phyloP scores from a whole-genome alignment of 345 rosid genomes.

The Eucalyptus dawsonii region DNA sequence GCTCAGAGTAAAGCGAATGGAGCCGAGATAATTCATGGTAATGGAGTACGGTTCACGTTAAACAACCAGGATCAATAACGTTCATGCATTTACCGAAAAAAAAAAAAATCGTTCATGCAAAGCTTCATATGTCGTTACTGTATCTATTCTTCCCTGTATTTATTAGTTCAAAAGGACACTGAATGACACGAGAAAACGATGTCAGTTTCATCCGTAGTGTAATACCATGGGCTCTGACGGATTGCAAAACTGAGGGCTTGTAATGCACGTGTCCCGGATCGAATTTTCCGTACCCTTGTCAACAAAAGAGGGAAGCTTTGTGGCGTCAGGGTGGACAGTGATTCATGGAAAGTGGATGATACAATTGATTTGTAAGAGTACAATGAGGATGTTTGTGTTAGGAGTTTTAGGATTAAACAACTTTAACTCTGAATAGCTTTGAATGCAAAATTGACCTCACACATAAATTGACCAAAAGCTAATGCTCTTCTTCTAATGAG shows the following conservation, averaged over 20 bases:
- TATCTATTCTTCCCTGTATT: not conserved
- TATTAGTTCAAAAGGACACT: not conserved
- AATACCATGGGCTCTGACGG: not conserved
- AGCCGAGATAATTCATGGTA: not conserved
- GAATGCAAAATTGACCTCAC: not conserved
- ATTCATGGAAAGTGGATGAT: no score
- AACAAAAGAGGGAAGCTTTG: accelerated
- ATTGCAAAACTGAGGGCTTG: not conserved
- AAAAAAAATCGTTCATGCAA: not conserved
- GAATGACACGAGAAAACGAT: not conserved
- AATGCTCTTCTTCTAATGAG: accelerated
- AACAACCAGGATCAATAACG: not conserved
- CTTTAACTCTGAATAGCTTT: not conserved
- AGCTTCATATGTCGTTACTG: not conserved
- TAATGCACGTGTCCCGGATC: not conserved
- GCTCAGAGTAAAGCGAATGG: not conserved
- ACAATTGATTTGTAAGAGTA: accelerated
- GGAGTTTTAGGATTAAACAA: accelerated
- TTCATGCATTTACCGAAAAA: not conserved
- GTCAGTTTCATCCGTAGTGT: not conserved
- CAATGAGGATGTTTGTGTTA: accelerated
- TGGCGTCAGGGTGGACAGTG: not conserved
- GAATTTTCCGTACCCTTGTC: not conserved
- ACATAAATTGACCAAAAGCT: accelerated
- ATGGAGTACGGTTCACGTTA: not conserved